phyloP scores from a whole-genome alignment of 1,284 basidiomycete genomes.

The Meira miltonrushii region DNA sequence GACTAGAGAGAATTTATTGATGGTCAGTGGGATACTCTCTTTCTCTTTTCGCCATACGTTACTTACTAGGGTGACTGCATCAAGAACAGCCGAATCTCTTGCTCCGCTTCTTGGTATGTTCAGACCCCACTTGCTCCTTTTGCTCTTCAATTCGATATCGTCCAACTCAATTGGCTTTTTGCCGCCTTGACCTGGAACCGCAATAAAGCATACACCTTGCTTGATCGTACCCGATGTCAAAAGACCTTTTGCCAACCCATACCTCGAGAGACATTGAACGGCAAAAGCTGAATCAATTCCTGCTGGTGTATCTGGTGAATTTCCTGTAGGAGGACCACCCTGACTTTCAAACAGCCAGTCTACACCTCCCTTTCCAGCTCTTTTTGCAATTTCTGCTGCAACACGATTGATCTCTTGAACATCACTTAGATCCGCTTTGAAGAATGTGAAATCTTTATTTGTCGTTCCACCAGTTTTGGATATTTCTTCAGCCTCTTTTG shows the following conservation, averaged over 20 bases:
- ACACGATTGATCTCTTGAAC: conserved; percentile 36
- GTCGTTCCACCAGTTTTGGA: conserved; percentile 5
- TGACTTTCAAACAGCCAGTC: conserved; percentile 53
- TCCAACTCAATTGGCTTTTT: conserved; percentile 29
- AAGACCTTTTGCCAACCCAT: conserved; percentile 49
- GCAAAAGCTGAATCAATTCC: conserved; percentile 49
- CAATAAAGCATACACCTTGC: conserved; percentile 40
- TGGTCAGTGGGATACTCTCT: conserved; percentile 4
- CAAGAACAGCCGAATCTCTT: conserved; percentile 25
- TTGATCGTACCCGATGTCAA: conserved; percentile 46
- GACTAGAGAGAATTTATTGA: conserved; percentile 11
- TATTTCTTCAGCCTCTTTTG: conserved; percentile 2
- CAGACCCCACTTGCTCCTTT: conserved; percentile 20
- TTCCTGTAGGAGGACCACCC: conserved; percentile 29
- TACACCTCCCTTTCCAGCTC: conserved; percentile 38
- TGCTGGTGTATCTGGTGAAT: conserved; percentile 12
- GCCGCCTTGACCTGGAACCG: conserved; percentile 40
- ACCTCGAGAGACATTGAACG: conserved; percentile 52
- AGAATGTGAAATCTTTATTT: conserved; percentile 44
- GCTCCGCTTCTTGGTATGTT: conserved; percentile 23
- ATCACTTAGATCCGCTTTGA: conserved; percentile 52
- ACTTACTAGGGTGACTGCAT: conserved; percentile 28
- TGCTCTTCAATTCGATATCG: conserved; percentile 42
- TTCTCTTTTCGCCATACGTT: neutral
- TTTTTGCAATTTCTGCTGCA: conserved; percentile 26